Base-by-base conservation (phyloP, 73 alveolate species). In the Blepharisma stoltei region DNA sequence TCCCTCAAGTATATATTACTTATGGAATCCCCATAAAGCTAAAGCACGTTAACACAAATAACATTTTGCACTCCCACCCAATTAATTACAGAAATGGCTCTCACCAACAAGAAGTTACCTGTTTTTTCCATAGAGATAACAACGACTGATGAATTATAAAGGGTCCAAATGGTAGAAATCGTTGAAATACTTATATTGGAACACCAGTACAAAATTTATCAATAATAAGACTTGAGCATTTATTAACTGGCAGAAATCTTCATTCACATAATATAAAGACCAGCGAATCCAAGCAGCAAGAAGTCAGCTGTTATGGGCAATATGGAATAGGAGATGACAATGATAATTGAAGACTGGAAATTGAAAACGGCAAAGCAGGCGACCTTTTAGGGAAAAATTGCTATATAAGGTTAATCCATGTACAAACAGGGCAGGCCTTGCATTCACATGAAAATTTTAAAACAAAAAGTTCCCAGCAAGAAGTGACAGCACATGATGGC, bases 301-400 rank as follows among this genome's bases (percentile, higher is more conserved):
- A 50, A 4, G 65, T 50, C 65, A 50, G 6, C 21, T 11, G 27
- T 50, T 50, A 14, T 50, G 65, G 65, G 21, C 27, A 50, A 18
- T 18, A 50, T 50, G 65, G 65, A 3, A 50, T 50, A 14, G 65
- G 65, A 50, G 65, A 50, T 50, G 65, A 50, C 4, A 50, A 50
- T 50, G 65, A 50, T 50, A 50, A 50, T 18, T 50, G 65, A 18
- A 50, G 65, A 50, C 65, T 50, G n/a, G 65, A 50, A 50, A 18
- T 50, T 1, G 65, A 14, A 14, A 11, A 50, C 4, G 65, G 27
- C 6, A 18, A 50, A 50, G 27, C 65, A 14, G 21, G 4, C 4
- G 27, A 50, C 0, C 0, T 18, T 50, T 50, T 11, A 18, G 21
- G 0, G 4, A 18, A 14, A 2, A 18, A 50, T 14, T 18, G 21